These are phyloP conservation scores for Cutaneotrichosporon spelunceum DNA, from an alignment of 1,284 basidiomycete genomes.

Conservation along the genomic window DNA sequence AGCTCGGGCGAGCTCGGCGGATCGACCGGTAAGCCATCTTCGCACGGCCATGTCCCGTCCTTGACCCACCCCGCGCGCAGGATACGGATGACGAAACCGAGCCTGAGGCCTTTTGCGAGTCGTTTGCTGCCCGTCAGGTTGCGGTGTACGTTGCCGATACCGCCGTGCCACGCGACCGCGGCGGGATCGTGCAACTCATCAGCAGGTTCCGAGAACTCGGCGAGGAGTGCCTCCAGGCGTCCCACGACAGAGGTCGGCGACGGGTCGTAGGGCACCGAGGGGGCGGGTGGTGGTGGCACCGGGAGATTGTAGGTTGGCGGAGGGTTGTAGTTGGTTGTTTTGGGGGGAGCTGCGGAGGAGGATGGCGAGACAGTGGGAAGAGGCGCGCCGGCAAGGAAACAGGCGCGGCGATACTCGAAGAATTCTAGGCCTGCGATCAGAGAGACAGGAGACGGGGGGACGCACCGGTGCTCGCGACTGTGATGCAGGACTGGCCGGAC, in stretches of 20 bases:
- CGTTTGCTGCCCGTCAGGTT: slow-evolving; percentile 35
- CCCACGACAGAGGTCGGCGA: slow-evolving; percentile 16
- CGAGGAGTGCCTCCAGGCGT: slow-evolving; percentile 38
- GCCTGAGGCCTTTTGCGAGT: slow-evolving; percentile 36
- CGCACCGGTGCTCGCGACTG: slow-evolving; percentile 9
- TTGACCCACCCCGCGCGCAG: slow-evolving; percentile 45
- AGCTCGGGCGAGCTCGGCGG: slow-evolving; percentile 8
- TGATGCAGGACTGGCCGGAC: slow-evolving; percentile 5
- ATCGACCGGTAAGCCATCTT: slow-evolving; percentile 28
- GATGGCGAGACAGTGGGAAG: slow-evolving; percentile 13
- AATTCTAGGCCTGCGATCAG: slow-evolving; percentile 38
- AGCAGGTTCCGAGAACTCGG: slow-evolving; percentile 29
- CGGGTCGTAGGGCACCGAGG: slow-evolving; percentile 4
- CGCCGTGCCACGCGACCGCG: slow-evolving; percentile 37
- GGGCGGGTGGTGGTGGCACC: slow-evolving; percentile 23
- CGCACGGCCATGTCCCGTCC: slow-evolving; percentile 50
- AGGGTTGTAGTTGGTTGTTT: slow-evolving; percentile 6
- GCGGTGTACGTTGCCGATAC: slow-evolving; percentile 35
- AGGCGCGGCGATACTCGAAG: slow-evolving; percentile 43
- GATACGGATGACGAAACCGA: slow-evolving; percentile 47
- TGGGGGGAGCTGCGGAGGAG: not conserved
- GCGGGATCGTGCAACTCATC: not conserved
- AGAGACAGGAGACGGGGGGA: not conserved
- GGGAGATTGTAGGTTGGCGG: slow-evolving; percentile 24
- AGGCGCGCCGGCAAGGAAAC: slow-evolving; percentile 41